These are phyloP conservation scores for Dipodascopsis tothii DNA, from an alignment of 805 yeast genomes.

Conservation along the genomic window DNA sequence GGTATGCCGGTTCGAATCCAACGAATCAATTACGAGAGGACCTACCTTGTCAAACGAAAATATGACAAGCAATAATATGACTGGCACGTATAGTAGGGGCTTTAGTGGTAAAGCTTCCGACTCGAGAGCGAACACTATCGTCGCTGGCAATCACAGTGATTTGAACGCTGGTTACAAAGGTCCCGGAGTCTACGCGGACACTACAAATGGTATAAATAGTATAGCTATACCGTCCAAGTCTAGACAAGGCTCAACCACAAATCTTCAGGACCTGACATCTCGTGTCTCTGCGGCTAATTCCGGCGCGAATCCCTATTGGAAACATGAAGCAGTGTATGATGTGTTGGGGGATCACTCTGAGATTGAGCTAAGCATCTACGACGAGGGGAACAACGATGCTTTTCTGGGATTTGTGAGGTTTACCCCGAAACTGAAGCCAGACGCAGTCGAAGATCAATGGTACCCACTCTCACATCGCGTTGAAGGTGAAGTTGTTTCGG, in stretches of 20 bases:
- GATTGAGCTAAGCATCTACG: constrained; percentile 85
- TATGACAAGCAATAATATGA: background rate
- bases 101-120: background rate
- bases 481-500: constrained; percentile 66
- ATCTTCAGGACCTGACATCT: constrained; percentile 9
- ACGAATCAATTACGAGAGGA: constrained; percentile 81
- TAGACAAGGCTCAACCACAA: constrained; percentile 19
- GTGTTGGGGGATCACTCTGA: constrained; percentile 79
- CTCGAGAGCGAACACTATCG: background rate
- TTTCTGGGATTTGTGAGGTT: constrained; percentile 80
- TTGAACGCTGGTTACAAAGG: background rate
- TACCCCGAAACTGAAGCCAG: constrained; percentile 45
- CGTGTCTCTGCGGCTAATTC: constrained; percentile 22
- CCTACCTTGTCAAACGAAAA: constrained; percentile 38
- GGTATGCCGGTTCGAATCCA: constrained; percentile 83
- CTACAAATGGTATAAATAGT: constrained; percentile 8
- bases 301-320: constrained; percentile 72
- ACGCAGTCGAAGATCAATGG: constrained; percentile 60
- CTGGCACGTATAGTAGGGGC: constrained; percentile 2
- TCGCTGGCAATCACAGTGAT: constrained; percentile 4
- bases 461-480: constrained; percentile 62
- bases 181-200: background rate
- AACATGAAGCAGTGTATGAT: constrained; percentile 87
- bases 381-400: constrained; percentile 69
- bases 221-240: constrained; percentile 35